Percentiles rank a stretch among this genome's conserved stretches.
Evolutionary conservation across 192 early-diverging fungal genomes (phyloP).

Genomic region (Gonapodya sp.): DNA sequence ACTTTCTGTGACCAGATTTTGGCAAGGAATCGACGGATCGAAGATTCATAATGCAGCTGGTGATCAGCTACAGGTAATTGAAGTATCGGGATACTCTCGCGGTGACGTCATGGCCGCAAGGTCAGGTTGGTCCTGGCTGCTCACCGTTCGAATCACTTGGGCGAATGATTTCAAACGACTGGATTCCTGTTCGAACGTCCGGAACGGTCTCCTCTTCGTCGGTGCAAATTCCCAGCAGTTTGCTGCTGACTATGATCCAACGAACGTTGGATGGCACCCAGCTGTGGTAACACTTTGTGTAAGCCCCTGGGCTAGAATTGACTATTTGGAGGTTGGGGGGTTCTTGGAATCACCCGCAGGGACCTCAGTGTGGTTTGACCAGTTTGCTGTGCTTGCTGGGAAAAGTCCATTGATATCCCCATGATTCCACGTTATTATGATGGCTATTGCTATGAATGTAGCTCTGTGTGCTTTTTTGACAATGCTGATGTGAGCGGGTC

Average conservation of each 20-base stretch:
- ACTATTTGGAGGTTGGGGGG: constrained; percentile 18
- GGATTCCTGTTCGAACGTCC: too few relatives aligned
- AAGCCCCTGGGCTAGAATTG: constrained; percentile 12
- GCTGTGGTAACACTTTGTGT: constrained; percentile 17
- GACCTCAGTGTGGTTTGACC: not conserved
- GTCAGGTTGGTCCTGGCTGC: constrained; percentile 16
- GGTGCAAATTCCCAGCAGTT: constrained; percentile 7
- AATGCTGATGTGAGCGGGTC: too few relatives aligned
- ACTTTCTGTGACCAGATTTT: not conserved
- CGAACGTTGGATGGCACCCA: constrained; percentile 20
- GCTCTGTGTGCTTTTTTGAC: too few relatives aligned
- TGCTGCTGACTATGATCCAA: constrained; percentile 16
- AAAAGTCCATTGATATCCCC: not conserved
- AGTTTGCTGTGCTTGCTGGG: not conserved
- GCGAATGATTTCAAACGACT: constrained; percentile 15
- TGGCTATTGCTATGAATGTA: not conserved
- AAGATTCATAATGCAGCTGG: not conserved
- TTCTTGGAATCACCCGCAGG: constrained; percentile 13
- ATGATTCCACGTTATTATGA: not conserved
- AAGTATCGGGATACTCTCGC: not conserved
- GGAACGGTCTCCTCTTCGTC: too few relatives aligned
- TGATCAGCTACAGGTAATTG: not conserved
- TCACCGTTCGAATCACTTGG: constrained; percentile 17
- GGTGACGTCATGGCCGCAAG: not conserved
- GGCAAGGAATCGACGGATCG: not conserved